Evolutionary conservation across 2,329 filamentous ascomycete genomes (phyloP), one percentile per base, ranked within the genome.

Genomic region (Botrytis byssoidea): DNA sequence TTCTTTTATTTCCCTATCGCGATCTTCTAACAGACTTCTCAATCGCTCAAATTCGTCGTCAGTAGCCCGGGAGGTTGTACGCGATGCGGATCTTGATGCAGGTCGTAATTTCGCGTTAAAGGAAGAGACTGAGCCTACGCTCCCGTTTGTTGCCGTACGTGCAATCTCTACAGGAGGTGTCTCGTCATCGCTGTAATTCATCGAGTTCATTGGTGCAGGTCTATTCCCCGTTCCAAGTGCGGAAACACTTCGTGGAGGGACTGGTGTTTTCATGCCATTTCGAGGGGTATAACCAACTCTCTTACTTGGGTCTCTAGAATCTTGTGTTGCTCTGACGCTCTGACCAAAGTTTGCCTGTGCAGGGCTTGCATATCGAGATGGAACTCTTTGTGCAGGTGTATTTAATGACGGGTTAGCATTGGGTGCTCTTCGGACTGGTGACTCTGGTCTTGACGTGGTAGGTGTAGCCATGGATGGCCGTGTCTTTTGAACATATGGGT

Each of bases 1-100:
- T 61, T 98, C 96, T 78, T 91, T 92, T n/a, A 99, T 85, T 81
- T 97, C 93, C 77, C 87, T 89, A 78, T 98, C 94, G 44, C 94
- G 91, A 75, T 97, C 94, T 76, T 94, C 90, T 32, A 98, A 86
- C 81, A 95, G 89, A 57, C 86, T 84, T 75, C 89, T 90, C 42
- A 99, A 85, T 46, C 89, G 87, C 78, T 92, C 90, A 12, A 97
- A 82, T 81, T 97, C 93, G 61, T 92, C 91, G 46, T 92, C 92
- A 74, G 91, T 85, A 48, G 64, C 63, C 48, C 63, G 63, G 22
- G 71, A 72, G 80, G 85, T 77, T 18, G 79, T 74, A 70, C 88
- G 89, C 4, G 83, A 78, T n/a, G 72, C 74, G 32, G 77, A 61
- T 72, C 78, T 72, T n/a, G 79, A 80, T 22, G 75, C 82, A 12